These are phyloP conservation scores for Sporobolomyces roseus DNA, from an alignment of 768 basidiomycete species.

Conservation along the genomic window DNA sequence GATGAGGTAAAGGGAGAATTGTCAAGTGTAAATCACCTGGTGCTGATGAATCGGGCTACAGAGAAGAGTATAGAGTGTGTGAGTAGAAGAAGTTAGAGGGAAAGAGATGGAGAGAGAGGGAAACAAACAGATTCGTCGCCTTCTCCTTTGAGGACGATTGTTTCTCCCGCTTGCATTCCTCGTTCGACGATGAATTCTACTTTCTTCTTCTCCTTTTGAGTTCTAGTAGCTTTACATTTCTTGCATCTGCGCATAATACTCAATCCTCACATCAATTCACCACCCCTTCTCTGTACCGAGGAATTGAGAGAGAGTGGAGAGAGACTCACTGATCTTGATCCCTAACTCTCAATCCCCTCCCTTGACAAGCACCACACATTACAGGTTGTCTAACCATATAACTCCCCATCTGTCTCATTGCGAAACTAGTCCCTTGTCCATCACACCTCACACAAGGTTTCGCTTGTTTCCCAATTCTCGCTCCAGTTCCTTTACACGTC, in stretches of 20 bases:
- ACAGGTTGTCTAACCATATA: conserved; percentile 22
- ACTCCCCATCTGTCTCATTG: conserved; percentile 22
- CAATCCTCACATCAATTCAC: too few species aligned
- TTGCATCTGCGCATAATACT: conserved; percentile 92
- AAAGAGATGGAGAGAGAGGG: neutral
- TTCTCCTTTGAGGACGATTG: conserved; percentile 83
- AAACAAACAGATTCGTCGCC: conserved; percentile 76
- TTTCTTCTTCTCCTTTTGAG: conserved; percentile 78
- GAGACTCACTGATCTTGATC: conserved; percentile 72
- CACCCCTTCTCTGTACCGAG: too few species aligned
- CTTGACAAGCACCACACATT: conserved; percentile 67
- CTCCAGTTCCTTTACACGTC: conserved; percentile 83
- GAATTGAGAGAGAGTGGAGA: neutral
- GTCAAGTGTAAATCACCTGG: conserved; percentile 88
- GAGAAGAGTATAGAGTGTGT: neutral
- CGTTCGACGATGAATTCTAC: conserved; percentile 81
- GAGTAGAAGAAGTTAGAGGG: neutral
- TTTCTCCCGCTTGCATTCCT: conserved; percentile 76
- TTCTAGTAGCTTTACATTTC: conserved; percentile 85
- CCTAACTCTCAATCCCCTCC: conserved; percentile 60
- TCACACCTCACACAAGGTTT: conserved; percentile 75
- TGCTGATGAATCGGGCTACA: conserved; percentile 71
- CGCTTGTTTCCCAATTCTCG: conserved; percentile 74
- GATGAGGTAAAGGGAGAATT: conserved; percentile 64
- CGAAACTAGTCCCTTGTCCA: conserved; percentile 55